Percentiles rank a stretch among this genome's conserved stretches.
These are phyloP conservation scores for Deakozyma indianensis DNA, from an alignment of 805 yeast genomes.

Conservation along the genomic window DNA sequence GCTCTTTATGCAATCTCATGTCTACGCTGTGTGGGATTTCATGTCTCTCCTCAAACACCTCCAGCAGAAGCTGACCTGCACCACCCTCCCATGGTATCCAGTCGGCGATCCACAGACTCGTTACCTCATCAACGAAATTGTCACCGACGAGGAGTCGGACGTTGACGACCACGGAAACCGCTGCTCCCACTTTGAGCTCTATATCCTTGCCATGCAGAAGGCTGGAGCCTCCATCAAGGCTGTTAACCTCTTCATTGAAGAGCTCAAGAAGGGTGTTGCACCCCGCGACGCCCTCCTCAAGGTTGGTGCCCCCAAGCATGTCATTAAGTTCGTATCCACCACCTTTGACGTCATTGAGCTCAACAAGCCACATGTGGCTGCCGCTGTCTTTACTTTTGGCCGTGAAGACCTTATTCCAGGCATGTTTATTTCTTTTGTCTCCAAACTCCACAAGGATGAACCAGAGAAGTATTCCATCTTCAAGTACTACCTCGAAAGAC, in stretches of 20 bases:
- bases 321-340: conserved; percentile 7
- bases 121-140: conserved; percentile 12
- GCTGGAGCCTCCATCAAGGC: conserved; percentile 9
- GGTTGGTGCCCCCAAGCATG: conserved; percentile 6
- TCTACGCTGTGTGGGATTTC: conserved; percentile 13
- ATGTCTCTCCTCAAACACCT: conserved; percentile 10
- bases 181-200: conserved; percentile 11
- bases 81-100: conserved; percentile 11
- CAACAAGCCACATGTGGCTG: conserved; percentile 10
- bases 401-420: conserved; percentile 12
- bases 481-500: conserved; percentile 13
- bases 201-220: conserved; percentile 8
- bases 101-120: conserved; percentile 10
- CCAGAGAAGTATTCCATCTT: conserved; percentile 11
- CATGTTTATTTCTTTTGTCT: conserved; percentile 12
- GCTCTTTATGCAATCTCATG: conserved; percentile 9
- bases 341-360: conserved; percentile 9
- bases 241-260: conserved; percentile 6
- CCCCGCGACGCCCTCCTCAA: conserved; percentile 4
- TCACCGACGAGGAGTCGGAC: conserved; percentile 11
- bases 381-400: conserved; percentile 12
- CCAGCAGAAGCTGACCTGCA: conserved; percentile 10
- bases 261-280: conserved; percentile 4
- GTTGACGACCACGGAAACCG: conserved; percentile 10
- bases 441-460: conserved; percentile 9